Evolutionary conservation across 2,329 filamentous ascomycete genomes (phyloP), one percentile per base, ranked within the genome.

Genomic region (Fusarium lateritium): DNA sequence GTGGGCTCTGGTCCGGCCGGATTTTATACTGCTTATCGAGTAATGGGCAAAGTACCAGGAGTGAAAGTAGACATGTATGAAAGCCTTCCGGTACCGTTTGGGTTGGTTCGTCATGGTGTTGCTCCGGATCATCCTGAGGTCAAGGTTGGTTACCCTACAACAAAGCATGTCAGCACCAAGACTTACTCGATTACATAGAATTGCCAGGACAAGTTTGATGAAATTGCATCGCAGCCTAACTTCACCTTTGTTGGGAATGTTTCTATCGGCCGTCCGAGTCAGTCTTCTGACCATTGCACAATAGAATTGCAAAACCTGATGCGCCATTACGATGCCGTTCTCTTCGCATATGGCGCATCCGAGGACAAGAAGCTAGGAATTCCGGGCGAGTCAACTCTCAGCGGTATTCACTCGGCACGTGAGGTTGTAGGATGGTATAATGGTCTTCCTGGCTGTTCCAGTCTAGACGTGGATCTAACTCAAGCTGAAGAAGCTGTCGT

Each of bases 361-460:
- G 88, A 92, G 76, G 96, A 99, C 78, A 90, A 89, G 68, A 89
- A 86, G 56, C 84, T 99, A 1, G 90, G 88, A 0, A 89, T 99
- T 36, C 89, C 92, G 0, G 94, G 95, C 10, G 96, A 99, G 75
- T 86, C 90, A 5, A 79, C 81, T 7, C 81, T 96, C 8, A 83
- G 85, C 26, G 93, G 93, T 4, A 89, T 98, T 19, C 91, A 94
- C 77, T 97, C 94, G 9, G 96, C 96, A 3, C 89, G 96, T 28
- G 91, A 94, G 39, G 98, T 98, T 77, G 96, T 99, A 2, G 96
- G 94, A 19, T 99, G 96, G 96, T 99, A 99, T 80, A 99, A 99
- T 79, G 96, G 96, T 4, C 85, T 97, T 4, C 96, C 96, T 0
- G 92, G 97, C 72, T 92, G 92, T 76, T 87, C 91, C 21, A 79